Base-by-base conservation (phyloP, 2,329 filamentous ascomycete genomes). In the Trichoderma sp. region DNA sequence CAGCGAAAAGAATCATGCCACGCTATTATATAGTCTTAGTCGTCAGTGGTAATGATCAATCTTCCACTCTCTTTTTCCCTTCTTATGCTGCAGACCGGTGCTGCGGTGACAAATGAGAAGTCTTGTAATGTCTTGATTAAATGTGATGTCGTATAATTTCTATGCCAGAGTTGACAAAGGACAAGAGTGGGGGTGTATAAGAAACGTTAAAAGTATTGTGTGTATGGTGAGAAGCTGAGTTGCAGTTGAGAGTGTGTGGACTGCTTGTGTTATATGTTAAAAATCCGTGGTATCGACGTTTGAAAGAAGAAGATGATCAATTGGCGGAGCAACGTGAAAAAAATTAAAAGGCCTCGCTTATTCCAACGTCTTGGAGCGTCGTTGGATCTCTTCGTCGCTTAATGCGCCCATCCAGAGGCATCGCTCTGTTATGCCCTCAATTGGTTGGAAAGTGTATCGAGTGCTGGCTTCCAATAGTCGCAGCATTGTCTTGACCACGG, bases 341-440 rank as follows among this genome's bases (percentile, higher is more conserved):
- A 32, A 28, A n/a, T 34, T 10, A 49, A 49, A 24, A 16, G 8
- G 10, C n/a, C 4, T 39, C 30, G 39, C 18, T 11, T 66, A 79
- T 76, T 88, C 84, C 37, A 89, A 75, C 66, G 75, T 78, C 66
- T 85, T 83, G 0, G 85, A 86, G 67, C 83, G 81, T 70, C 79
- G 81, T 68, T 86, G 81, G 74, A 96, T 93, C 75, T 94, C 91
- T n/a, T 89, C 87, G 72, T 95, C 92, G 66, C 81, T 87, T 66
- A 96, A 78, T 11, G 92, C 91, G 58, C 91, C 90, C 81, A 96
- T 89, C 92, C 93, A 96, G n/a, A 96, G 83, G 77, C 92, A 96
- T 71, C 91, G 86, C 79, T 93, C 91, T 5, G 92, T 90, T 61
- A 94, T 87, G 64, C 91, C 91, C 71, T 93, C 90, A 46, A 94